Conservation (phyloP, 768 basidiomycete species). For the Mycena crocata region DNA sequence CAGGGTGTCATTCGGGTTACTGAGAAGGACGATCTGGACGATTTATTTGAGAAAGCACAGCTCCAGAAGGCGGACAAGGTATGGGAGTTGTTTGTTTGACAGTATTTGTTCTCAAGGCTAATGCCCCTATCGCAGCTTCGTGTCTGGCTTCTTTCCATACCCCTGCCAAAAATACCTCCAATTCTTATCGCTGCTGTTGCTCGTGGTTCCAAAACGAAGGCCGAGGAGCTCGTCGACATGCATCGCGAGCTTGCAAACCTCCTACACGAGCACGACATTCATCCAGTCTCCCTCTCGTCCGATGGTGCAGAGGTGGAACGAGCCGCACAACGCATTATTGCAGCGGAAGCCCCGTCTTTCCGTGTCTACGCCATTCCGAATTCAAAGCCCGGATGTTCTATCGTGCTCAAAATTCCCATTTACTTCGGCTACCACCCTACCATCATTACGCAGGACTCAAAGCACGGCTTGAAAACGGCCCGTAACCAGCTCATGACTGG, state of each 20-base stretch:
- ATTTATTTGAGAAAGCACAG: constrained; percentile 23
- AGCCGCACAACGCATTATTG: constrained; percentile 35
- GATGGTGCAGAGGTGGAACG: constrained; percentile 51
- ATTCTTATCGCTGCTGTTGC: constrained; percentile 49
- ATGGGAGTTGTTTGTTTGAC: not conserved
- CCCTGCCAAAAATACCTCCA: constrained; percentile 41
- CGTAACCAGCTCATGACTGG: constrained; percentile 50
- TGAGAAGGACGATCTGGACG: constrained; percentile 27
- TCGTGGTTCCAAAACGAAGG: constrained; percentile 37
- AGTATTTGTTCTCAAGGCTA: constrained; percentile 23
- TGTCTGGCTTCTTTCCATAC: not conserved
- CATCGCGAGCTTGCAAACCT: constrained; percentile 37
- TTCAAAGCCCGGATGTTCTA: not conserved
- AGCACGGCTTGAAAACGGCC: constrained; percentile 49
- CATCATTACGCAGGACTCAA: constrained; percentile 50
- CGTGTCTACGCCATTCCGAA: not conserved
- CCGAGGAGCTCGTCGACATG: constrained; percentile 29
- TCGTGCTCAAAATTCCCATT: constrained; percentile 17
- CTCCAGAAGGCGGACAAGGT: constrained; percentile 34
- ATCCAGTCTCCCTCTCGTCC: constrained; percentile 45
- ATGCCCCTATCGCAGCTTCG: not conserved
- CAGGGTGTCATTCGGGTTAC: constrained; percentile 24
- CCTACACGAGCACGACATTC: constrained; percentile 36
- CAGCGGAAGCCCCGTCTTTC: not conserved
- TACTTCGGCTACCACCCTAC: constrained; percentile 33